Evolutionary conservation across 1,139 yeast species (phyloP).

Genomic region (Tardiomyces blankii): DNA sequence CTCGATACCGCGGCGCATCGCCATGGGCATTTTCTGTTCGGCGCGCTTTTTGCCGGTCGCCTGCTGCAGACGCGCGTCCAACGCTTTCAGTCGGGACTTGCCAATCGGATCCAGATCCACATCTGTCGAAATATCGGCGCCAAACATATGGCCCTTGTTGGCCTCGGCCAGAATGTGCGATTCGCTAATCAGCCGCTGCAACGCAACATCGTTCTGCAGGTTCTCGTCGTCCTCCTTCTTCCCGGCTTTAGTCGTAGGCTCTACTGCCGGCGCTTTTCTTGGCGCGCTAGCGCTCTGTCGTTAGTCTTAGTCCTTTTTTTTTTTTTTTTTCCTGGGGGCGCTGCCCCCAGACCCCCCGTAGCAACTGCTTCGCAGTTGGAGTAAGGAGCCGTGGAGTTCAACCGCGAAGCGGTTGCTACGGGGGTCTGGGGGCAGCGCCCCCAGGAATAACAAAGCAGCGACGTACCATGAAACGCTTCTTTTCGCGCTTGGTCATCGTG

Average conservation of each 20-base stretch:
- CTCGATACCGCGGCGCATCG: slow-evolving; percentile 75
- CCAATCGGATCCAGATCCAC: slow-evolving; percentile 70
- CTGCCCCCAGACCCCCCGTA: too few relatives aligned
- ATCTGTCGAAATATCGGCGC: slow-evolving; percentile 65
- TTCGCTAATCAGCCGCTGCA: slow-evolving; percentile 73
- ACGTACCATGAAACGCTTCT: slow-evolving; percentile 29
- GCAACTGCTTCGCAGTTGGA: too few relatives aligned
- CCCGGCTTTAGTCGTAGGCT: slow-evolving; percentile 12
- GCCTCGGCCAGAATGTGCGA: slow-evolving; percentile 70
- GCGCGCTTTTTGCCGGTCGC: slow-evolving; percentile 35
- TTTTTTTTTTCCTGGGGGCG: neutral
- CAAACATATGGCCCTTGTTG: slow-evolving; percentile 38
- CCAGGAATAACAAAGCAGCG: too few relatives aligned
- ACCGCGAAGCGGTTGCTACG: too few relatives aligned
- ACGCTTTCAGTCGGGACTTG: slow-evolving; percentile 61
- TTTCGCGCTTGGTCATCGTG: slow-evolving; percentile 32
- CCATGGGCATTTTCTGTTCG: slow-evolving; percentile 79
- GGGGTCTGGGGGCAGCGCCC: too few relatives aligned
- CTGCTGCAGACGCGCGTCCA: slow-evolving; percentile 53
- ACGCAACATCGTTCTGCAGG: slow-evolving; percentile 67
- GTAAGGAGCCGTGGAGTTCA: too few relatives aligned
- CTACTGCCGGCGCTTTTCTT: slow-evolving; percentile 19
- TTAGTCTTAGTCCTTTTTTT: neutral
- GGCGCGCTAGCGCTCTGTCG: slow-evolving; percentile 30
- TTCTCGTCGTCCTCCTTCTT: slow-evolving; percentile 28